Evolutionary conservation across 495 filamentous ascomycete genomes (phyloP).

Genomic region (Hypoxylon lienhwacheense): DNA sequence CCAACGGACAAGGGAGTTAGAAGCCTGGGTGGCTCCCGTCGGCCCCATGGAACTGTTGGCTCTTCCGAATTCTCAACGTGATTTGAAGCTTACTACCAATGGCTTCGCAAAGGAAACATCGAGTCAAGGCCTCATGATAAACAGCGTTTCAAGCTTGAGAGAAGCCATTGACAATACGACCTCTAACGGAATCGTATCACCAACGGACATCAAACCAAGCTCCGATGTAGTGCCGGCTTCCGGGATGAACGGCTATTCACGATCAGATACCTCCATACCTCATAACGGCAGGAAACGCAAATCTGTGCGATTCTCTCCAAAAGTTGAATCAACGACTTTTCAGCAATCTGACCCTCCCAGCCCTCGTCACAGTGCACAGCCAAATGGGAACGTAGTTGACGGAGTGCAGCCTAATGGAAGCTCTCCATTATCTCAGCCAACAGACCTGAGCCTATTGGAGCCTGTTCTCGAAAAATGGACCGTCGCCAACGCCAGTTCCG

Average conservation of each 20-base stretch:
- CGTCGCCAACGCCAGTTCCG: not conserved
- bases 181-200: not conserved
- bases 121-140: not conserved
- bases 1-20: conserved; percentile 53
- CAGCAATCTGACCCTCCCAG: conserved; percentile 52
- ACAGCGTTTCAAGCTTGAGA: not conserved
- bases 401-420: conserved; percentile 9
- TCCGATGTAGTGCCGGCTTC: not conserved
- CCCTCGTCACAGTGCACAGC: conserved; percentile 22
- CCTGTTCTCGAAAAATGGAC: conserved; percentile 3
- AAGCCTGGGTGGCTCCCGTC: conserved; percentile 40
- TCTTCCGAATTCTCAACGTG: conserved; percentile 41
- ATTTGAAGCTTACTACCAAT: conserved; percentile 10
- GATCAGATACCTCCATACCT: conserved; percentile 7
- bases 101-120: not conserved
- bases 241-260: conserved; percentile 8
- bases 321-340: conserved; percentile 60
- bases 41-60: conserved; percentile 44
- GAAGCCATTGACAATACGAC: not conserved
- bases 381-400: conserved; percentile 20
- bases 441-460: conserved; percentile 22
- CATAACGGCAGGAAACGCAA: conserved; percentile 55
- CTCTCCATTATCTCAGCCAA: conserved; percentile 11
- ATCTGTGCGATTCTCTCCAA: conserved; percentile 66
- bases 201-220: not conserved